phyloP scores from a whole-genome alignment of 192 early-diverging fungal genomes.

The Pecoramyces ruminantium region DNA sequence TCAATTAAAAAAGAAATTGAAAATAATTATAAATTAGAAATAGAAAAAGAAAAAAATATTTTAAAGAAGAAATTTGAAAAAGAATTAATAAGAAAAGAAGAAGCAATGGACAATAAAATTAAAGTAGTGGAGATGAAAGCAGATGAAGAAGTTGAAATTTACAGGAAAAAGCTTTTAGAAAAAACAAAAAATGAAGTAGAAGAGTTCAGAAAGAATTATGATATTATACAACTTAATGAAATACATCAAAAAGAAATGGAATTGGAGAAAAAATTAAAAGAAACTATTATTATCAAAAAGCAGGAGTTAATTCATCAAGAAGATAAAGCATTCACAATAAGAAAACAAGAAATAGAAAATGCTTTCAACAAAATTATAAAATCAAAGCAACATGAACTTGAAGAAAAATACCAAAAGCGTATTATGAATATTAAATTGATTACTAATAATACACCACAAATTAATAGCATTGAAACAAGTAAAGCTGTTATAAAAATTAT shows the following conservation, averaged over 20 bases:
- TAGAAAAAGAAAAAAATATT: not conserved
- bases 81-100: not conserved
- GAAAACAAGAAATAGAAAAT: not conserved
- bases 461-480: not conserved
- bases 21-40: not conserved
- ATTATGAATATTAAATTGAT: not conserved
- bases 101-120: not conserved
- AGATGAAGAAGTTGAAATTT: not conserved
- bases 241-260: not conserved
- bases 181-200: not conserved
- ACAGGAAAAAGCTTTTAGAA: not conserved
- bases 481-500: not conserved
- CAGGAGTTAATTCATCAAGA: not conserved
- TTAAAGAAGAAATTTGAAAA: not conserved
- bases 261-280: not conserved
- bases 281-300: not conserved
- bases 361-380: not conserved
- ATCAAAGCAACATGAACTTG: not conserved
- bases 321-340: not conserved
- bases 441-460: not conserved
- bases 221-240: not conserved
- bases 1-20: not conserved
- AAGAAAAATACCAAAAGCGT: not conserved
- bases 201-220: not conserved
- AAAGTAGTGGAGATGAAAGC: not conserved